phyloP scores from a whole-genome alignment of 169 alveolate genomes.

The Fabrea salina region DNA sequence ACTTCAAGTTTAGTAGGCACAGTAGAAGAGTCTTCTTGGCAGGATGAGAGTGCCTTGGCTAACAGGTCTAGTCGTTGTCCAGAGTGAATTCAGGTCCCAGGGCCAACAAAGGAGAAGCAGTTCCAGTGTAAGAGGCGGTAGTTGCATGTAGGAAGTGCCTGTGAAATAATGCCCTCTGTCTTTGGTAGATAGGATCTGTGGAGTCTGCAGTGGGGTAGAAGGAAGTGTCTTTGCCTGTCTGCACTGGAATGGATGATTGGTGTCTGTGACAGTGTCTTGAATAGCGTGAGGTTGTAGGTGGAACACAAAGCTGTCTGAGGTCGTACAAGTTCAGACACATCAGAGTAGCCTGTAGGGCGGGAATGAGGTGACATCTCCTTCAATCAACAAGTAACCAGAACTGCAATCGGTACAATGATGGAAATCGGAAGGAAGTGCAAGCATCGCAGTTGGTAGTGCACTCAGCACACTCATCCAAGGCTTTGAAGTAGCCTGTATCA shows the following conservation, averaged over 20 bases:
- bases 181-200: neutral
- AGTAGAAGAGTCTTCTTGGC: too few relatives aligned
- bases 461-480: too few relatives aligned
- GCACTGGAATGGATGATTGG: neutral
- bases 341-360: conserved; percentile 19
- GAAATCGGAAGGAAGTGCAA: too few relatives aligned
- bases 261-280: neutral
- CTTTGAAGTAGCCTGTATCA: too few relatives aligned
- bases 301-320: too few relatives aligned
- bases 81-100: neutral
- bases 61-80: neutral
- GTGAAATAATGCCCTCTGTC: neutral
- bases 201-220: conserved; percentile 5
- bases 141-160: neutral
- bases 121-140: neutral
- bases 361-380: neutral
- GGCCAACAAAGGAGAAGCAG: neutral
- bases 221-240: neutral
- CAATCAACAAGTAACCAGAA: neutral
- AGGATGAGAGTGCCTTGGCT: neutral
- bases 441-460: too few relatives aligned
- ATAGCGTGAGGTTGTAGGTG: neutral
- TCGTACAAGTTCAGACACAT: neutral
- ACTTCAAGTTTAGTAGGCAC: too few relatives aligned
- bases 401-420: too few relatives aligned